Evolutionary conservation across 2,329 filamentous ascomycete species (phyloP).

Genomic region (Cordyceps javanica): DNA sequence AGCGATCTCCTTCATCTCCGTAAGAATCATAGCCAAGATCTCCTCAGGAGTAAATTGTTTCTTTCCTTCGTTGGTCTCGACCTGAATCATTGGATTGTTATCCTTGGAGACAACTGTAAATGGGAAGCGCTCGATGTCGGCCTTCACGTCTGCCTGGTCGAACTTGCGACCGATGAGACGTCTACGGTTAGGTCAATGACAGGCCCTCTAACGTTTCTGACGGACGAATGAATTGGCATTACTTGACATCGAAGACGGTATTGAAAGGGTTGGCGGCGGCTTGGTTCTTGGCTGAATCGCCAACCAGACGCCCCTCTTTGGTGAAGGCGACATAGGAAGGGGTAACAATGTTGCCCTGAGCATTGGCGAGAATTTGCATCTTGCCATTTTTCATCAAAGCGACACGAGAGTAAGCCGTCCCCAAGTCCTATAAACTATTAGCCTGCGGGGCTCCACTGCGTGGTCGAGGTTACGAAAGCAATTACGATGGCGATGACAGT

Average conservation of each 20-base stretch:
- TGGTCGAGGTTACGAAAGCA: background rate
- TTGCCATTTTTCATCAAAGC: slow-evolving; percentile 95
- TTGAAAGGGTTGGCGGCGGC: slow-evolving; percentile 71
- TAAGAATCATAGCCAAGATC: slow-evolving; percentile 72
- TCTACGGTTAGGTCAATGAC: slow-evolving; percentile 34
- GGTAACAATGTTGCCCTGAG: slow-evolving; percentile 94
- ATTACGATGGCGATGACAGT: slow-evolving; percentile 87
- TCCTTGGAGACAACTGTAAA: slow-evolving; percentile 89
- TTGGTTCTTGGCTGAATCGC: slow-evolving; percentile 97
- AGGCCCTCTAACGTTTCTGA: no score
- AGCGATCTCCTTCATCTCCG: slow-evolving; percentile 80
- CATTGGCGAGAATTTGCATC: slow-evolving; percentile 92
- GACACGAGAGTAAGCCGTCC: slow-evolving; percentile 84
- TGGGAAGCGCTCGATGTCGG: slow-evolving; percentile 96
- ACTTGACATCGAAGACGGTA: slow-evolving; percentile 82
- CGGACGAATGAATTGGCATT: slow-evolving; percentile 30
- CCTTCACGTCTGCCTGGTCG: slow-evolving; percentile 78
- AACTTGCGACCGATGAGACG: slow-evolving; percentile 82
- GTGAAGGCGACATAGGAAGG: slow-evolving; percentile 95
- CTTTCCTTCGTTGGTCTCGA: slow-evolving; percentile 57
- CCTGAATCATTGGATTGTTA: slow-evolving; percentile 81
- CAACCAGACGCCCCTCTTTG: slow-evolving; percentile 92
- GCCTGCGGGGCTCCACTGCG: slow-evolving; percentile 8
- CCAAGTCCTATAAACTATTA: slow-evolving; percentile 55
- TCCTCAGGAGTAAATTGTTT: slow-evolving; percentile 78